Base-by-base conservation (phyloP, 2,329 filamentous ascomycete genomes). In the Paraphaeosphaeria minitans region DNA sequence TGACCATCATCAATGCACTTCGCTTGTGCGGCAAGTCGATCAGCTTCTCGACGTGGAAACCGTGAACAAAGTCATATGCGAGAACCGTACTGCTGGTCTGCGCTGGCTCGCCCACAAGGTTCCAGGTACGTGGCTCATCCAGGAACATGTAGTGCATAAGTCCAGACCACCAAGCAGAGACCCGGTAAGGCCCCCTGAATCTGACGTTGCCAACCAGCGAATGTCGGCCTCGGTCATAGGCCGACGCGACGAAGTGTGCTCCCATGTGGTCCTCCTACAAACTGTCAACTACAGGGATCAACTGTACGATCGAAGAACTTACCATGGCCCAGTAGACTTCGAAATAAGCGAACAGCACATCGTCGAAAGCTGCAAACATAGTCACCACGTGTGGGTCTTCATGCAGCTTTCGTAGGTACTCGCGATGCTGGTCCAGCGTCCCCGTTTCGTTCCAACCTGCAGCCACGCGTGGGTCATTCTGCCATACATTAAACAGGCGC, bases 371-470 rank as follows among this genome's bases (percentile, higher is more conserved):
- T 7, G 87, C 91, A 58, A 93, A 80, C 47, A 93, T 80, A 24
- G 87, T 85, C 53, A 92, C 79, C 61, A 89, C 85, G 75, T 93
- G 90, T 29, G 88, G 86, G 72, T 93, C 90, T 46, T 85, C 83
- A 68, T 92, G 86, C 55, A 89, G 82, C 63, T 84, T 84, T 31
- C 84, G 82, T 53, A 93, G 82, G 74, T 94, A 93, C 67, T 87
- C 84, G 60, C 86, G 83, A 75, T 93, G 91, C 74, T 93, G 83
- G 31, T 91, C 89, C 49, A 91, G 77, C 1, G 89, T 90, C 33
- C 90, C 91, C 1, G 88, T 90, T 78, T 91, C 87, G 70, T 92
- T 91, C 91, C 91, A 93, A 4, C 90, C 90, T 69, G 89, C 85
- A 4, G 89, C 89, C 33, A 94, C 91, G 52, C 91, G 88, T 53